phyloP scores from a whole-genome alignment of 805 yeast genomes.

The Metschnikowia peoriensis region DNA sequence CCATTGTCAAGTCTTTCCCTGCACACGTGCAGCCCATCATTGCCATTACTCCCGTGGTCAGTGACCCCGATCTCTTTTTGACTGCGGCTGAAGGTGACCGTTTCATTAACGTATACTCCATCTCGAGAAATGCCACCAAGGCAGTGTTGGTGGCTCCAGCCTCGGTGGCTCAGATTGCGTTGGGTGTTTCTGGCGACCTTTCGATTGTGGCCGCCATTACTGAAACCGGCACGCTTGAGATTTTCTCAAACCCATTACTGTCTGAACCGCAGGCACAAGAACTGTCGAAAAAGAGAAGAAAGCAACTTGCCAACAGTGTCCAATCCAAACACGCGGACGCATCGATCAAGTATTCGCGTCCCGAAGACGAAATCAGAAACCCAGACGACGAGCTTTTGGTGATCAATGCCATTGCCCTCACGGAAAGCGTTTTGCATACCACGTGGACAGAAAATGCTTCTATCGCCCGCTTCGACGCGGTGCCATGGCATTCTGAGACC shows the following conservation, averaged over 20 bases:
- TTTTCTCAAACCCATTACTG: conserved; percentile 59
- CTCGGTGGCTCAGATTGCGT: conserved; percentile 48
- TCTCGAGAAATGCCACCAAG: conserved; percentile 43
- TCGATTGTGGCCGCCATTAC: conserved; percentile 55
- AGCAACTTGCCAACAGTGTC: conserved; percentile 39
- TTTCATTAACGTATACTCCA: conserved; percentile 68
- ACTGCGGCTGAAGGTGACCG: conserved; percentile 80
- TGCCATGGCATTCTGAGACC: conserved; percentile 45
- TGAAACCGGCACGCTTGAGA: conserved; percentile 72
- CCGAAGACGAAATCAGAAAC: conserved; percentile 36
- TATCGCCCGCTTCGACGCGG: conserved; percentile 54
- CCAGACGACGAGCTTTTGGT: conserved; percentile 28
- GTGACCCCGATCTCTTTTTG: conserved; percentile 47
- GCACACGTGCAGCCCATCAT: conserved; percentile 74
- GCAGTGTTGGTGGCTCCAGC: conserved; percentile 70
- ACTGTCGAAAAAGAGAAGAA: conserved; percentile 38
- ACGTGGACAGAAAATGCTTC: conserved; percentile 65
- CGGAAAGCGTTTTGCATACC: conserved; percentile 18
- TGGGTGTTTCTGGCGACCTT: conserved; percentile 28
- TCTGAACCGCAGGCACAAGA: conserved; percentile 22
- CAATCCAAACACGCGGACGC: conserved; percentile 52
- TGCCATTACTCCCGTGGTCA: conserved; percentile 40
- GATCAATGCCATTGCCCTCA: conserved; percentile 25
- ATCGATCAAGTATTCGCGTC: conserved; percentile 47
- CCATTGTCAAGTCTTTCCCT: conserved; percentile 55